Evolutionary conservation across 2,329 filamentous ascomycete genomes (phyloP).

Genomic region (Triangularia setosa): DNA sequence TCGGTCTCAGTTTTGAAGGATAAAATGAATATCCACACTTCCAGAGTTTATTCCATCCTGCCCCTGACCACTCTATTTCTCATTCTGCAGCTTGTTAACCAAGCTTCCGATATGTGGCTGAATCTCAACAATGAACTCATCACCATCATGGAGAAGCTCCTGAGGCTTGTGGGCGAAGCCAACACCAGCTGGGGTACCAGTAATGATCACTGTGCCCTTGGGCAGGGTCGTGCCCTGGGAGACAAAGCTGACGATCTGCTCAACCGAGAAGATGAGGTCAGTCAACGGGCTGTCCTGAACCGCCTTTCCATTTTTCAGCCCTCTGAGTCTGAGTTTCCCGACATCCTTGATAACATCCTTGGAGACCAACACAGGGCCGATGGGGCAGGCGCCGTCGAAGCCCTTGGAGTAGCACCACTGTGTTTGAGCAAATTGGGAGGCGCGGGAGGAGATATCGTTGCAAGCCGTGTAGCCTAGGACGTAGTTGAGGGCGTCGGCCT

Average conservation of each 20-base stretch:
- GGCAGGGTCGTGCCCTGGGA: constrained; percentile 42
- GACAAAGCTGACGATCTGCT: constrained; percentile 40
- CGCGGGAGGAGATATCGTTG: constrained; percentile 61
- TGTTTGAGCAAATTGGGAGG: constrained; percentile 49
- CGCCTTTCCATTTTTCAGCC: constrained; percentile 48
- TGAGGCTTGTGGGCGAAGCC: constrained; percentile 37
- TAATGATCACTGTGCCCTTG: constrained; percentile 40
- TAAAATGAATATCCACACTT: background rate
- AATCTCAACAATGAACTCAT: constrained; percentile 43
- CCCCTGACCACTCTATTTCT: constrained; percentile 27
- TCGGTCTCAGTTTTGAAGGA: background rate
- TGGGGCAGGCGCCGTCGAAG: constrained; percentile 53
- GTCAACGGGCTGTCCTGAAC: constrained; percentile 41
- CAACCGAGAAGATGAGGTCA: constrained; percentile 52
- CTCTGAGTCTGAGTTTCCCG: constrained; percentile 37
- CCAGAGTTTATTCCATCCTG: background rate
- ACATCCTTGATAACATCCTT: constrained; percentile 40
- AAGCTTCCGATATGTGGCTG: constrained; percentile 41
- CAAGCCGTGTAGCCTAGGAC: constrained; percentile 55
- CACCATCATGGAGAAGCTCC: constrained; percentile 36
- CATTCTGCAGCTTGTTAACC: constrained; percentile 36
- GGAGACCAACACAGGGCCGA: constrained; percentile 50
- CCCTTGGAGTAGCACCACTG: constrained; percentile 59
- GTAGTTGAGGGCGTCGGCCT: constrained; percentile 54
- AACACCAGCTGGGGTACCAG: constrained; percentile 41